Base-by-base conservation (phyloP, 345 rosid species). In the Sonneratia caseolaris region DNA sequence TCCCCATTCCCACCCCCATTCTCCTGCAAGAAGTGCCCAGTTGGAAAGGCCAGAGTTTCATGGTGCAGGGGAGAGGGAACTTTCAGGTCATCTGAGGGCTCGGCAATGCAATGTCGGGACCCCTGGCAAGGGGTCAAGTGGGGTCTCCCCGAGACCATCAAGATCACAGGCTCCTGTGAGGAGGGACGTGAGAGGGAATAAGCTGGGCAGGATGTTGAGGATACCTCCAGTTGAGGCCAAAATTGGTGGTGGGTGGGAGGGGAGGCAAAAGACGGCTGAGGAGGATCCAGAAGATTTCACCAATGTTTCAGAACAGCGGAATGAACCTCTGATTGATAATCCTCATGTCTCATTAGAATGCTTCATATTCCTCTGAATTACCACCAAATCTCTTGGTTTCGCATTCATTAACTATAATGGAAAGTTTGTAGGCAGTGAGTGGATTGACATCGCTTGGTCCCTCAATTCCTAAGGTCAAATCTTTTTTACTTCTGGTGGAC, bases 281-380 rank as follows among this genome's bases (percentile, higher is more conserved):
- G 72, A 56, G 21, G 65, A 18, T 21, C 45, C 55, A 21, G 64
- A 14, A 15, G 49, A 8, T 68, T 49, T 70, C 76, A 84, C 65
- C 64, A 48, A 67, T 71, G 81, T 75, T 43, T 68, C 53, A 68
- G 73, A 79, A 74, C 66, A 64, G 61, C 70, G 69, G 32, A 86
- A 42, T 0, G 94, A 84, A 74, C 77, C 86, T 70, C 67, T 86
- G 37, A 62, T 62, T 38, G 91, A 85, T 18, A 85, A 88, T 70
- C 91, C 94, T 40, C 82, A 73, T n/a, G 91, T 88, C 70, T 84
- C 96, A 0, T 78, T 89, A 78, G 93, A 90, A 73, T 87, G 96
- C 78, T 93, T 90, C 82, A 93, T 93, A 48, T 87, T 87, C 77
- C 83, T 91, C 75, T 91, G 75, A 82, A 73, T 62, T 21, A 13